Evolutionary conservation across 768 basidiomycete species (phyloP), one percentile per base, ranked within the genome.

Genomic region (Lentinula aciculospora): DNA sequence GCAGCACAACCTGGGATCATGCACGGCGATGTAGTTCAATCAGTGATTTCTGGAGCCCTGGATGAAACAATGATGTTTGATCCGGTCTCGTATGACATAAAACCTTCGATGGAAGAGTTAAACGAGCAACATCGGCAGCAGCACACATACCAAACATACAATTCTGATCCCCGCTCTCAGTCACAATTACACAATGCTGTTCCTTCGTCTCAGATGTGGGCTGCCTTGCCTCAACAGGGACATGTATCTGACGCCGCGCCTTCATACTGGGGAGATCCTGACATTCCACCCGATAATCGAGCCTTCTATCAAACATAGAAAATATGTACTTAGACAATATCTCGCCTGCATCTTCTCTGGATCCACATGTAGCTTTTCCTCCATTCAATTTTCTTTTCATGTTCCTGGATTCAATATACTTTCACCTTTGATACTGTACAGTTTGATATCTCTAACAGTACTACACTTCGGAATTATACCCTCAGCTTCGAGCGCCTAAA

Each of bases 41-140:
- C 49, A 9, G 40, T 54, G 7, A 42, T 54, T 25, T n/a, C 21
- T 25, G 53, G 40, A 39, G 37, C 25, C 12, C 29, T 54, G 21
- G 53, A 54, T 4, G 50, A 53, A 12, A n/a, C 39, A 17, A 29
- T 56, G 54, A 56, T 56, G 27, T 56, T 44, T 28, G 54, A 56
- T 27, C 36, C 15, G 21, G 42, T 56, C 21, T 32, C 54, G 32
- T 57, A 57, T 36, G 56, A 57, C 27, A 32, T 57, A 8, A 57
- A 57, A 23, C 56, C 56, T 31, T 48, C 56, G 25, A 37, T 57
- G 44, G 56, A 57, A 28, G 46, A 37, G 31, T 29, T 57, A n/a
- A 45, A 48, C 29, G 39, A 48, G 45, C 56, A 57, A 25, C 56
- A 57, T 8, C 56, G 34, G 23, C 56, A 46, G 23, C 56, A 46